These are phyloP conservation scores for Lactarius deliciosus DNA, from an alignment of 768 basidiomycete genomes.

Conservation along the genomic window DNA sequence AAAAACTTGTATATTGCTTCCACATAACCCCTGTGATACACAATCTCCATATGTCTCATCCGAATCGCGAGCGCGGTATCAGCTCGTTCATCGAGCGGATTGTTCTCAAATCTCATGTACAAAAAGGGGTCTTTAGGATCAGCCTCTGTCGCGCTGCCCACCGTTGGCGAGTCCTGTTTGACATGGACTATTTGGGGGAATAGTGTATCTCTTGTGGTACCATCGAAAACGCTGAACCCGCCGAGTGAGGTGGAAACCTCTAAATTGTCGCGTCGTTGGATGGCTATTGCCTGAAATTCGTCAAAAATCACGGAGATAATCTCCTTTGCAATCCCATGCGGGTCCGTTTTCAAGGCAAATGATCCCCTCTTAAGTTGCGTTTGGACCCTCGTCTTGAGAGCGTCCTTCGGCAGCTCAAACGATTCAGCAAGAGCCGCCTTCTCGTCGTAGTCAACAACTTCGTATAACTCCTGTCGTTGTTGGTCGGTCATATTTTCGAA, in stretches of 20 bases:
- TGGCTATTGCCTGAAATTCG: conserved; percentile 75
- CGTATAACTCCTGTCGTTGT: conserved; percentile 86
- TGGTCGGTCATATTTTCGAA: conserved; percentile 84
- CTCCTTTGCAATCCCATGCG: conserved; percentile 60
- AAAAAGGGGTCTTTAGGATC: conserved; percentile 66
- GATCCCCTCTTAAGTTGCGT: conserved; percentile 86
- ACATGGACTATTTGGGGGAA: conserved; percentile 92
- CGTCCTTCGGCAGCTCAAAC: conserved; percentile 73
- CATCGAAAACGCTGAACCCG: conserved; percentile 86
- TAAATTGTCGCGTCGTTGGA: conserved; percentile 85
- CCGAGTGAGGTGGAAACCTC: conserved; percentile 84
- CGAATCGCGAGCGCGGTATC: conserved; percentile 87
- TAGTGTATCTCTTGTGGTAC: conserved; percentile 75
- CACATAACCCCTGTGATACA: conserved; percentile 92
- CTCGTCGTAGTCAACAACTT: conserved; percentile 90
- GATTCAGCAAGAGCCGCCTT: conserved; percentile 68
- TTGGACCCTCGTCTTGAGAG: conserved; percentile 70
- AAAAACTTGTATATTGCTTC: conserved; percentile 92
- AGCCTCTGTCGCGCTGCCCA: conserved; percentile 20
- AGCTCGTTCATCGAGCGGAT: conserved; percentile 87
- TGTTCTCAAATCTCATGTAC: conserved; percentile 86
- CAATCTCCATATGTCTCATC: conserved; percentile 95
- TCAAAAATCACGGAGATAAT: conserved; percentile 88
- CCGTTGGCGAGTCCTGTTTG: conserved; percentile 33
- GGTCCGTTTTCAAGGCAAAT: conserved; percentile 76